Percentiles rank a stretch among this genome's conserved stretches.
phyloP scores from a whole-genome alignment of 768 basidiomycete species.

The Mycena kentingensis region DNA sequence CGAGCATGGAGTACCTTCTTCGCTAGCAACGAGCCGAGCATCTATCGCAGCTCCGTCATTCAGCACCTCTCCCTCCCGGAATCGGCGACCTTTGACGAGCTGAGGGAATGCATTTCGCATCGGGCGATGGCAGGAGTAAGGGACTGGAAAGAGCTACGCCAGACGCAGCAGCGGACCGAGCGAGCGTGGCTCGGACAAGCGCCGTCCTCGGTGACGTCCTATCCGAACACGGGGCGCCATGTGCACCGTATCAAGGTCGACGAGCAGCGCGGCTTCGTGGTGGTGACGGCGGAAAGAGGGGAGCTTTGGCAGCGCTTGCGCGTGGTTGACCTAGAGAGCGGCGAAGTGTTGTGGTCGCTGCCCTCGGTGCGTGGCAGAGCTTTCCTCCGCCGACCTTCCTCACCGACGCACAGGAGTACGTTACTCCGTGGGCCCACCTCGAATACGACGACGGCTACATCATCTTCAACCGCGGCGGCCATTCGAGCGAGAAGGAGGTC shows the following conservation, averaged over 20 bases:
- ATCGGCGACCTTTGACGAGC: slow-evolving; percentile 1
- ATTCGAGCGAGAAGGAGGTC: slow-evolving; percentile 61
- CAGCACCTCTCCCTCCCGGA: slow-evolving; percentile 34
- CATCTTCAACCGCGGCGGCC: slow-evolving; percentile 57
- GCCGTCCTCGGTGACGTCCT: slow-evolving; percentile 39
- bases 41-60: slow-evolving; percentile 63
- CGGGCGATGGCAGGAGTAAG: not conserved
- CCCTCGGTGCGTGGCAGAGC: slow-evolving; percentile 42
- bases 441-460: slow-evolving; percentile 76
- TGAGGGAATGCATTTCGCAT: slow-evolving; percentile 25
- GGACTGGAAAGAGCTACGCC: slow-evolving; percentile 30
- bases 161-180: slow-evolving; percentile 44
- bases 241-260: slow-evolving; percentile 83
- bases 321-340: slow-evolving; percentile 56
- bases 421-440: slow-evolving; percentile 62
- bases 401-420: slow-evolving; percentile 42
- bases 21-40: slow-evolving; percentile 43
- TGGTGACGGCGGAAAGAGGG: slow-evolving; percentile 52
- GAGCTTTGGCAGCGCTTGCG: slow-evolving; percentile 53
- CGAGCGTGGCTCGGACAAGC: slow-evolving; percentile 58
- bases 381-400: not conserved
- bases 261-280: slow-evolving; percentile 56
- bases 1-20: slow-evolving; percentile 52
- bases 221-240: slow-evolving; percentile 33
- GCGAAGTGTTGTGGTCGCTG: slow-evolving; percentile 63